These are phyloP conservation scores for Starmerella bacillaris DNA, from an alignment of 805 yeast genomes.

Conservation along the genomic window DNA sequence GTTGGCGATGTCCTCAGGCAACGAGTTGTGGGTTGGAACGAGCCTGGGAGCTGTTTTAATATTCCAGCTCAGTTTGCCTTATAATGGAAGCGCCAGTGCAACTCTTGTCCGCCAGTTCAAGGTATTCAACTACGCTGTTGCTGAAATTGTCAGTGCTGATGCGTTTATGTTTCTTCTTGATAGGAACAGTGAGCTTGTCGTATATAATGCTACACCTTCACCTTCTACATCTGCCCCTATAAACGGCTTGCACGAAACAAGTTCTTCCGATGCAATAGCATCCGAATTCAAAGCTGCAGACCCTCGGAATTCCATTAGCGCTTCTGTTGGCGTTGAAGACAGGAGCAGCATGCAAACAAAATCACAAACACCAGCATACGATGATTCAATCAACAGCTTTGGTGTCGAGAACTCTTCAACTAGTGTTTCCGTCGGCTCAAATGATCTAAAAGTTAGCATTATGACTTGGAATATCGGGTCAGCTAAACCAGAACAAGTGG, in stretches of 20 bases:
- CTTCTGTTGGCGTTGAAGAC: no score
- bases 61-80: constrained; percentile 15
- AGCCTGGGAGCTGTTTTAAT: constrained; percentile 24
- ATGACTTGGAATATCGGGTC: constrained; percentile 30
- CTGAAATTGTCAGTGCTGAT: not conserved
- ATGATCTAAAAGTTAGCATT: constrained; percentile 18
- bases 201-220: not conserved
- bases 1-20: constrained; percentile 14
- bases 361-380: not conserved
- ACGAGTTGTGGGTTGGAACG: constrained; percentile 24
- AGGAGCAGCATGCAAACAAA: no score
- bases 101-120: constrained; percentile 24
- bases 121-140: not conserved
- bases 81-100: constrained; percentile 18
- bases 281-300: not conserved
- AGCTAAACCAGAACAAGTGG: constrained; percentile 21
- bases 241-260: not conserved
- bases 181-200: not conserved
- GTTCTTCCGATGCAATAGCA: no score
- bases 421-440: no score
- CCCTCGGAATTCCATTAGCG: no score
- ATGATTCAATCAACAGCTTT: not conserved
- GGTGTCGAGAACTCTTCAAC: not conserved
- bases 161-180: not conserved
- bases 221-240: not conserved